Conservation (phyloP, 2,329 filamentous ascomycete species). For the Xylaria sp. region DNA sequence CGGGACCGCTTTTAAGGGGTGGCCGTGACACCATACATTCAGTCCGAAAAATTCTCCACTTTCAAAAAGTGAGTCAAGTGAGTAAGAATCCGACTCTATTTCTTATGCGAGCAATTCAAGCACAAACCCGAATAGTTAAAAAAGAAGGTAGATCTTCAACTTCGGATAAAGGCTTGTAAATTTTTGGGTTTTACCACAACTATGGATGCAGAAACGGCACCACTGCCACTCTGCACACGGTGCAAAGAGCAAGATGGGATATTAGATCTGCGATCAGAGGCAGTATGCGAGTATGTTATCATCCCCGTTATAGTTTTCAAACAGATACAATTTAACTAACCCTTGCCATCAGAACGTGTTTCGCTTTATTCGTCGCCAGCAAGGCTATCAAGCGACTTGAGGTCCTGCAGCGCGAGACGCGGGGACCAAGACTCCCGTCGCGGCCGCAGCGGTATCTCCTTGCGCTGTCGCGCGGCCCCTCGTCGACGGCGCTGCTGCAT, state of each 20-base stretch:
- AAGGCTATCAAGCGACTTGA: constrained; percentile 82
- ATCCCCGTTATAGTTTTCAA: background rate
- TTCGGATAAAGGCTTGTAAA: background rate
- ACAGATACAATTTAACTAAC: background rate
- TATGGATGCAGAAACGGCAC: constrained; percentile 34
- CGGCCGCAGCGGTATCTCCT: constrained; percentile 70
- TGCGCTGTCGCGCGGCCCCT: constrained; percentile 84
- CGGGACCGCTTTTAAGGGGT: constrained; percentile 28
- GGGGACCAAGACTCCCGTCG: constrained; percentile 48
- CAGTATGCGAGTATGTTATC: constrained; percentile 45
- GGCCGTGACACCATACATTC: constrained; percentile 4
- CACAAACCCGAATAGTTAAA: background rate
- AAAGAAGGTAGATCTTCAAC: background rate
- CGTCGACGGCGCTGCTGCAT: constrained; percentile 81
- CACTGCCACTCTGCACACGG: constrained; percentile 46
- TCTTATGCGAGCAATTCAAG: background rate
- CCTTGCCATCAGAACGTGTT: constrained; percentile 70
- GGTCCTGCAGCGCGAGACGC: constrained; percentile 62
- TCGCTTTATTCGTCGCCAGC: constrained; percentile 77
- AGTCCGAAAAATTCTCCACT: constrained; percentile 23
- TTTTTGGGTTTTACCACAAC: constrained; percentile 33
- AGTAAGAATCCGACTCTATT: background rate
- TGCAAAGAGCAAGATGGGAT: constrained; percentile 49
- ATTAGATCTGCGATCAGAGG: constrained; percentile 49
- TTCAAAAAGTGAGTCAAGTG: constrained; percentile 28